Evolutionary conservation across 176 grass and related monocot species (phyloP), one percentile per base, ranked within the genome.

Genomic region (Alloteropsis semialata): DNA sequence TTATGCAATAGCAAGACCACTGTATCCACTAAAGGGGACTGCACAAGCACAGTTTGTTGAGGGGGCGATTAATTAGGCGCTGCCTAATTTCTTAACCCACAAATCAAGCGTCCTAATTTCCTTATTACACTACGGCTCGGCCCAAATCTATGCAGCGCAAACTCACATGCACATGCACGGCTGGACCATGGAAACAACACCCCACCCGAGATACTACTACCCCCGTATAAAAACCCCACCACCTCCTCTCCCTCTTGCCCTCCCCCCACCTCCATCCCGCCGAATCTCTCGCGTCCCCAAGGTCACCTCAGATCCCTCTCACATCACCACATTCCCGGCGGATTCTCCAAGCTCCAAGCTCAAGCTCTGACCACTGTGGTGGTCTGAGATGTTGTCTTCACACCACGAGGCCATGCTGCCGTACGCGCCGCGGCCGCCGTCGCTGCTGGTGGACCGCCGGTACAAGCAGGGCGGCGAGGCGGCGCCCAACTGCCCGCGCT

Each of bases 401-500:
- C 66, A 86, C 71, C 77, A 84, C 39, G 91, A 93, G 37, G 75
- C 60, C 59, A 91, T 96, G 79, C 84, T 96, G 46, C 88, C 86
- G 28, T 96, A 89, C 72, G 76, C 76, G 12, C 79, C 86, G 66
- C 81, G 74, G 65, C 86, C 84, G 67, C 48, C 76, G 57, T 83
- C 72, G 82, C 43, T 84, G 51, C 49, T 89, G 46, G 48, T 91
- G 22, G 91, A 97, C 54, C 91, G 78, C 16, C 89, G 84, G 29
- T 93, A 92, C 89, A 91, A 69, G 85, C 89, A 83, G 33, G 85
- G 90, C 38, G 74, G 88, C 45, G 94, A 93, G 83, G 13, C 27
- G 53, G 89, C 84, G 27, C 94, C 94, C 28, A 97, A 83, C 67
- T 94, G 94, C 90, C 94, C 94, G 41, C 89, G 94, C 32, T 97